Evolutionary conservation across 352 stramenopile genomes (phyloP), one percentile per base, ranked within the genome.

Genomic region (Globisporangium abappressorium): DNA sequence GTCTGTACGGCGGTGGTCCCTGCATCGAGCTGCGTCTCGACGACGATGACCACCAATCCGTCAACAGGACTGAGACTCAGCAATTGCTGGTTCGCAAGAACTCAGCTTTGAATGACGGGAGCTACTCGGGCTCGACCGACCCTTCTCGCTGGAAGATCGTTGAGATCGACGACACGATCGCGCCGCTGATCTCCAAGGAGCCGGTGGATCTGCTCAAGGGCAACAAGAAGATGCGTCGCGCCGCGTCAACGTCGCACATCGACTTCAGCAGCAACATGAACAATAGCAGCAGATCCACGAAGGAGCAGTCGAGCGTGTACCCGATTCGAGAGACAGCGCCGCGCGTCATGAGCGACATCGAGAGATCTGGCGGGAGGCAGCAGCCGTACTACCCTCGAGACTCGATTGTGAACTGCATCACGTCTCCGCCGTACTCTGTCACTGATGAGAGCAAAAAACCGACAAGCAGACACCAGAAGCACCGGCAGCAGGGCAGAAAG

Each of bases 1-100:
- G 72, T 2, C 64, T 90, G 1, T 92, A 92, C 33, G 79, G 84
- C 33, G 84, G 84, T 26, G 84, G 84, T 12, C 84, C 84, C 4
- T 89, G 78, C 57, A 92, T 92, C 47, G 70, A 82, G 70, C 41
- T 81, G 33, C 68, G 64, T 43, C 22, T 71, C 0, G 73, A 71
- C 1, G 60, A 58, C 22, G 30, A 43, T n/a, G 4, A 15, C 3
- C 41, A 54, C 5, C 18, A 36, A n/a, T 55, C 30, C 57, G 3
- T 18, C 22, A 24, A 26, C 5, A 49, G 41, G n/a, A 47, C 2
- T 14, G 38, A 57, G 30, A 8, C 38, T 6, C 43, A 62, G 30
- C 51, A 64, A 22, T 38, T 57, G 7, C 20, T 66, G 20, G 30
- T 62, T 28, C 46, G 57, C 33, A 66, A 53, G 41, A 14, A 69